phyloP scores from a whole-genome alignment of 73 alveolate species.

The Breviolum minutum region DNA sequence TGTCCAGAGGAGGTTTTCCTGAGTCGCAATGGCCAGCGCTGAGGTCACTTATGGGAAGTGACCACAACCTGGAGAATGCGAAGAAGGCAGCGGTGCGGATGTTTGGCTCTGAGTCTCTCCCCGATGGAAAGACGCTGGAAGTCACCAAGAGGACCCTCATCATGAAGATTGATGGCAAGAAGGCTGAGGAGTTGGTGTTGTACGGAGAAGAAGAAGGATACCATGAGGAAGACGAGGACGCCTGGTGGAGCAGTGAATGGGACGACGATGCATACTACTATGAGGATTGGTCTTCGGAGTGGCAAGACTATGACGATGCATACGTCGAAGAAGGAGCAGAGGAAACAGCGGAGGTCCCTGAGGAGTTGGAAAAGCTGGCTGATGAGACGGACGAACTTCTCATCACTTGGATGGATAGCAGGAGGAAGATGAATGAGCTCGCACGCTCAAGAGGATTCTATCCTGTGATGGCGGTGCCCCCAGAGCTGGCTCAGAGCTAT shows the following conservation, averaged over 20 bases:
- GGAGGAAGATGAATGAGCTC: constrained; percentile 14
- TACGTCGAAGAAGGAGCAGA: background rate
- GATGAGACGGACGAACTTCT: constrained; percentile 19
- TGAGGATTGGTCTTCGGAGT: background rate
- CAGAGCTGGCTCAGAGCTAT: background rate
- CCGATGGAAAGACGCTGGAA: too few species aligned
- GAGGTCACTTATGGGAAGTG: background rate
- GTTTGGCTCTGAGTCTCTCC: too few species aligned
- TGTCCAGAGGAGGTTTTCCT: background rate
- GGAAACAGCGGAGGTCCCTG: background rate
- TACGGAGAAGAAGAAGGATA: background rate
- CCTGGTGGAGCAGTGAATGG: background rate
- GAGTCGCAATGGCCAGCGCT: background rate
- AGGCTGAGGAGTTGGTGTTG: background rate
- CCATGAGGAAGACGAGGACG: background rate
- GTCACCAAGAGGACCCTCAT: too few species aligned
- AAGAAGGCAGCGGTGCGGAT: too few species aligned
- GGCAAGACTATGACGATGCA: background rate
- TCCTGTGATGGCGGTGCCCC: constrained; percentile 9
- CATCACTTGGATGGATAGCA: background rate
- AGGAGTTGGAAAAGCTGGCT: background rate
- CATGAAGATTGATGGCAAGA: background rate
- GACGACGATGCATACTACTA: background rate
- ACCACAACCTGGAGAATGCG: background rate
- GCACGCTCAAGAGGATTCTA: constrained; percentile 11